Conservation (phyloP, 2,329 filamentous ascomycete genomes). For the Ascochyta rabiei region DNA sequence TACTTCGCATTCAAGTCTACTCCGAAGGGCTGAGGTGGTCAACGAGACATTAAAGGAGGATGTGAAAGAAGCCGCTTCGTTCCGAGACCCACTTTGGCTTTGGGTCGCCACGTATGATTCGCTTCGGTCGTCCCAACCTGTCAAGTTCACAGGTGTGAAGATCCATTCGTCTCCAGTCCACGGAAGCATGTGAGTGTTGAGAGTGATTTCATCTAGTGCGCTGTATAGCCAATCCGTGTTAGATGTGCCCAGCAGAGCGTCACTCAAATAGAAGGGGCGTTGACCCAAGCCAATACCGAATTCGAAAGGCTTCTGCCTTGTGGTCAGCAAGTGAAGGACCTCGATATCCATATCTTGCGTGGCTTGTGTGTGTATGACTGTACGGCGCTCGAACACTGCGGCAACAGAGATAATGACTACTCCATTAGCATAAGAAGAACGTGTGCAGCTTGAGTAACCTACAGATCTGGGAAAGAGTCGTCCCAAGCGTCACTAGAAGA, state of each 20-base stretch:
- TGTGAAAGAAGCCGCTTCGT: background rate
- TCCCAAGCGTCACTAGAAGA: slow-evolving; percentile 3
- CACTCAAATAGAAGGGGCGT: background rate
- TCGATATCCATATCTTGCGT: background rate
- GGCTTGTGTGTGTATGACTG: slow-evolving; percentile 1
- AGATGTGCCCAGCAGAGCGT: background rate
- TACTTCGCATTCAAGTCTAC: background rate
- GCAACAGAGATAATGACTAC: slow-evolving; percentile 13
- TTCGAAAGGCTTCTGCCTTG: slow-evolving; percentile 3
- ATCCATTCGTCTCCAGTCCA: slow-evolving; percentile 14
- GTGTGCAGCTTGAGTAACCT: background rate
- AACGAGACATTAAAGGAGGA: background rate
- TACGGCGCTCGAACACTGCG: slow-evolving; percentile 9
- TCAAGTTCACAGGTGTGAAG: slow-evolving; percentile 8
- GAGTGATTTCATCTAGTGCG: slow-evolving; percentile 7
- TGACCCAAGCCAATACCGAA: background rate
- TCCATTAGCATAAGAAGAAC: background rate
- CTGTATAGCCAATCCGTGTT: slow-evolving; percentile 13
- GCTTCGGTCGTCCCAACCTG: background rate
- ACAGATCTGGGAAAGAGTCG: slow-evolving; percentile 10
- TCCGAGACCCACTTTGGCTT: background rate
- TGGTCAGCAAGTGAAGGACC: background rate
- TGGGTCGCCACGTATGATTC: no score
- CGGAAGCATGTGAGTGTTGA: background rate
- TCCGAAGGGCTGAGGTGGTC: slow-evolving; percentile 1